These are phyloP conservation scores for Emmonsia crescens DNA, from an alignment of 2,329 filamentous ascomycete genomes.

Conservation along the genomic window DNA sequence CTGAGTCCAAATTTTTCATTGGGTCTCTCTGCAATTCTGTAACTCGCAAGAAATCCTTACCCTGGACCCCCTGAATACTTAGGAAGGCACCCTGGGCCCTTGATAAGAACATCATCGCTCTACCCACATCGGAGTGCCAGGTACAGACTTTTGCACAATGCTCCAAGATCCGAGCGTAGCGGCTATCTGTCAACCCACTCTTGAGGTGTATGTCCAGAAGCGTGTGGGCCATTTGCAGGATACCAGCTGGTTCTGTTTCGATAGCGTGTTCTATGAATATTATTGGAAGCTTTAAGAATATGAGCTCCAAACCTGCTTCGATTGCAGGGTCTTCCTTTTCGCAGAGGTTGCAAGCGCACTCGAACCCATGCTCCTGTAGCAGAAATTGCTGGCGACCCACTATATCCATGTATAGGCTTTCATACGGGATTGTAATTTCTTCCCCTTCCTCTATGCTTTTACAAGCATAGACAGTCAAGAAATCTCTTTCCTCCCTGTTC, in stretches of 20 bases:
- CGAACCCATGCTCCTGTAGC: conserved; percentile 14
- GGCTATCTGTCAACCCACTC: conserved; percentile 9
- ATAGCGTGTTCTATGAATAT: conserved; percentile 5
- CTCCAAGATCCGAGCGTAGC: conserved; percentile 12
- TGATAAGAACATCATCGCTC: conserved; percentile 14
- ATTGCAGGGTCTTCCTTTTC: conserved; percentile 1
- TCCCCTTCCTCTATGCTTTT: conserved; percentile 15
- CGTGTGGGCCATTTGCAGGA: conserved; percentile 9
- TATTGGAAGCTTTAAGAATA: conserved; percentile 5
- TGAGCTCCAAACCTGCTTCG: conserved; percentile 11
- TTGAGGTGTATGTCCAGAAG: conserved; percentile 6
- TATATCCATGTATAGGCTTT: conserved; percentile 2
- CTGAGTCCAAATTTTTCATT: conserved; percentile 11
- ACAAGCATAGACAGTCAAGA: conserved; percentile 12
- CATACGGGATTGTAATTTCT: conserved; percentile 20
- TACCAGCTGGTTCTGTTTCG: conserved; percentile 10
- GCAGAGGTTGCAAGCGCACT: conserved; percentile 19
- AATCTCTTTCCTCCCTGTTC: not conserved
- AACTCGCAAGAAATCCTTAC: conserved; percentile 7
- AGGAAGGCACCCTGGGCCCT: conserved; percentile 10
- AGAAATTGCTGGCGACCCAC: conserved; percentile 10
- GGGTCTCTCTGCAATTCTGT: conserved; percentile 6
- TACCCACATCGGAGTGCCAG: conserved; percentile 17
- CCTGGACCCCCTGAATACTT: conserved; percentile 9
- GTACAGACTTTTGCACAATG: conserved; percentile 17